A percentile compares a stretch with the other conserved stretches of the same genome.
phyloP scores from a whole-genome alignment of 805 yeast species.

The Tetrapisispora phaffii region DNA sequence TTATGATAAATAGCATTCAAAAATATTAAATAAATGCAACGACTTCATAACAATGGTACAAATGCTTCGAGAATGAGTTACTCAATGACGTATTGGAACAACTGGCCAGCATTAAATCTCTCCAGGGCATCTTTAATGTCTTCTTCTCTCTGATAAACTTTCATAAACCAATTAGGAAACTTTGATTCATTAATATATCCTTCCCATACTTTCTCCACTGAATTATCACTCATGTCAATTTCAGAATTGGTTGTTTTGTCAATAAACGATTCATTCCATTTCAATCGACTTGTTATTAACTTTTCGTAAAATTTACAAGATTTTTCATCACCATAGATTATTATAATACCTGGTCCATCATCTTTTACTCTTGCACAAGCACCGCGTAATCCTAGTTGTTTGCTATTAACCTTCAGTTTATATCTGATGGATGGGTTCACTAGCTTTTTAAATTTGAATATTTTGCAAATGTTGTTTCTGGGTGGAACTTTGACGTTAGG shows the following conservation, averaged over 20 bases:
- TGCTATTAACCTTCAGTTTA: slow-evolving; percentile 74
- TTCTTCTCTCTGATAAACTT: slow-evolving; percentile 41
- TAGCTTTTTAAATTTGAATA: slow-evolving; percentile 46
- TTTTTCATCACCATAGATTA: slow-evolving; percentile 68
- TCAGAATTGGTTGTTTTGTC: slow-evolving; percentile 15
- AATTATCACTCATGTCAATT: slow-evolving; percentile 36
- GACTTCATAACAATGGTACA: too few species aligned
- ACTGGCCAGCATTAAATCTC: slow-evolving; percentile 43
- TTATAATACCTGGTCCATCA: slow-evolving; percentile 43
- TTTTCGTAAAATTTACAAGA: slow-evolving; percentile 53
- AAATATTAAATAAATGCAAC: too few species aligned
- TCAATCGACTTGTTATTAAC: slow-evolving; percentile 49
- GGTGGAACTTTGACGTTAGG: background rate
- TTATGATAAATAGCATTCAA: background rate
- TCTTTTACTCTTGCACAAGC: slow-evolving; percentile 38
- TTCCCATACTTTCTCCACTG: slow-evolving; percentile 53
- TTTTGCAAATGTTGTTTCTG: slow-evolving; percentile 29
- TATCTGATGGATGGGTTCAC: slow-evolving; percentile 57
- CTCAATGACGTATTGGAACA: slow-evolving; percentile 1
- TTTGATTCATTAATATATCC: slow-evolving; percentile 47
- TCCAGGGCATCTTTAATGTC: slow-evolving; percentile 41
- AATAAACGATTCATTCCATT: slow-evolving; percentile 51
- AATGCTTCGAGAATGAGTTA: too few species aligned
- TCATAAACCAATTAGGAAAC: slow-evolving; percentile 64
- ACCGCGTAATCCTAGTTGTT: slow-evolving; percentile 60